Conservation (phyloP, 305 asterid genomes). For the Fraxinus dipetala region DNA sequence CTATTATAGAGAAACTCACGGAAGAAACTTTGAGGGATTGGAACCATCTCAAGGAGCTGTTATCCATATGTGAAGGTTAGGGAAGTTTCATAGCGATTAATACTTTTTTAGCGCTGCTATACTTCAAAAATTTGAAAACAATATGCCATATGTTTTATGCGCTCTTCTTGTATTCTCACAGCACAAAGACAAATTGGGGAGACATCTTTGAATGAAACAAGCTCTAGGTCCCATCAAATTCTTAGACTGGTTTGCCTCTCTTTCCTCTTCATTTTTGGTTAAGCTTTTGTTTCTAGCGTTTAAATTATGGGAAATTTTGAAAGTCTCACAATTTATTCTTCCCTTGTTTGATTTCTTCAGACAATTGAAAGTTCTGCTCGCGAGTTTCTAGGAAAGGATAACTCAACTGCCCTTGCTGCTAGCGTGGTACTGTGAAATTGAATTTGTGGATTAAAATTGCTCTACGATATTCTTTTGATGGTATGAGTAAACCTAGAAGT, state of each 20-base stretch:
- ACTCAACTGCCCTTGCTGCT: constrained; percentile 93
- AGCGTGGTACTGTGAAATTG: constrained; percentile 66
- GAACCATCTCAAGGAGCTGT: constrained; percentile 81
- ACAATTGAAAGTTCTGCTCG: constrained; percentile 97
- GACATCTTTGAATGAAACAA: constrained; percentile 82
- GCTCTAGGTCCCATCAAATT: constrained; percentile 98
- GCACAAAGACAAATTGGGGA: constrained; percentile 91
- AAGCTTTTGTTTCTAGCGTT: background rate
- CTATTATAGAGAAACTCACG: constrained; percentile 76
- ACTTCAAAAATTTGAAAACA: constrained; percentile 9
- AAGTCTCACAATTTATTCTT: constrained; percentile 1
- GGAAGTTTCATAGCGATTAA: background rate
- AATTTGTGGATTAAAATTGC: constrained; percentile 17
- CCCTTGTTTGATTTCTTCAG: constrained; percentile 44
- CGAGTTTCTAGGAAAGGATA: constrained; percentile 89
- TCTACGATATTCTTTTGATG: constrained; percentile 10
- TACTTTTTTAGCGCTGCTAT: background rate
- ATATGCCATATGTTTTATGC: constrained; percentile 9
- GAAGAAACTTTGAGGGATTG: constrained; percentile 91
- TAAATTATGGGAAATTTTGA: background rate
- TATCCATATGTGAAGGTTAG: constrained; percentile 80
- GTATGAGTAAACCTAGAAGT: constrained; percentile 18
- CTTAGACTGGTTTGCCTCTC: constrained; percentile 73
- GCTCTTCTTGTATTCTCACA: constrained; percentile 27
- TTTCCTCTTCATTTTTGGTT: constrained; percentile 9